Conservation (phyloP, 345 rosid species). For the Brassica juncea region DNA sequence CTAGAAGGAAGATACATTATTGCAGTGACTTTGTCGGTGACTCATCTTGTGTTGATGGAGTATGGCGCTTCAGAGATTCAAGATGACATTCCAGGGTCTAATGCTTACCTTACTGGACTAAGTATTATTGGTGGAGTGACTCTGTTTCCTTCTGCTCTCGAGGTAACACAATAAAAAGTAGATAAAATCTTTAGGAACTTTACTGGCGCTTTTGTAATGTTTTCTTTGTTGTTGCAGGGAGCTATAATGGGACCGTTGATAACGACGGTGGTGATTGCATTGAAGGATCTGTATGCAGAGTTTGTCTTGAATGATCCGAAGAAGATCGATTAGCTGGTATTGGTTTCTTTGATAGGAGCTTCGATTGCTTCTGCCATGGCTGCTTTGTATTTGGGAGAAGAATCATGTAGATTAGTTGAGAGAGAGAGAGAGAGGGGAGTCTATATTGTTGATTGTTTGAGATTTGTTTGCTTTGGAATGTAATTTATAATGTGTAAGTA, state of each 20-base stretch:
- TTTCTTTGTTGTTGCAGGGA: slow-evolving; percentile 52
- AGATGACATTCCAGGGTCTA: slow-evolving; percentile 88
- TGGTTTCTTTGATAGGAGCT: slow-evolving; percentile 27
- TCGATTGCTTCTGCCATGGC: slow-evolving; percentile 27
- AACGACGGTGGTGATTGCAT: slow-evolving; percentile 85
- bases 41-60: slow-evolving; percentile 77
- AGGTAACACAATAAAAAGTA: slow-evolving; percentile 51
- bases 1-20: slow-evolving; percentile 73
- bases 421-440: not conserved
- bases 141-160: slow-evolving; percentile 87
- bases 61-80: slow-evolving; percentile 88
- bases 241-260: slow-evolving; percentile 98
- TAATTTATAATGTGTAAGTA: slow-evolving; percentile 36
- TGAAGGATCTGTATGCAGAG: slow-evolving; percentile 87
- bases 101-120: slow-evolving; percentile 80
- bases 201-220: not conserved
- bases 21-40: slow-evolving; percentile 58
- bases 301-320: slow-evolving; percentile 68
- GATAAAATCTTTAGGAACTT: not conserved
- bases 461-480: slow-evolving; percentile 10
- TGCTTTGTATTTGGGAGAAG: slow-evolving; percentile 26
- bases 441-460: slow-evolving; percentile 19
- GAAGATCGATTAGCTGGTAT: slow-evolving; percentile 42
- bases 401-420: slow-evolving; percentile 33
- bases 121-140: slow-evolving; percentile 98